Conservation (phyloP, 75 land plant genomes). For the Cupressus sempervirens region DNA sequence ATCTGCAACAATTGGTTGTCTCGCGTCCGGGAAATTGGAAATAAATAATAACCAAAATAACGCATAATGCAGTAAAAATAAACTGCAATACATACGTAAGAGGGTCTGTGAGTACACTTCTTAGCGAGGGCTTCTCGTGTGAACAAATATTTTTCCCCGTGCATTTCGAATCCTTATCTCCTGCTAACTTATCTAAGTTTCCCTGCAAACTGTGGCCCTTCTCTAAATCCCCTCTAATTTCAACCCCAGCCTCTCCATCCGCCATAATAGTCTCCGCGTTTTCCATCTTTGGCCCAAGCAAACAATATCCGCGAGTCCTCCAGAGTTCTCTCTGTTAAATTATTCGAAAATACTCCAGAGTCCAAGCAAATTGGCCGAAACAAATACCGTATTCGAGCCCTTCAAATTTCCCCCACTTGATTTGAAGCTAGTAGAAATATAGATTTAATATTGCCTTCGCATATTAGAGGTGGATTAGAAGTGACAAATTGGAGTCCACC, state of each 20-base stretch:
- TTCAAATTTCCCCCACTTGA: no score
- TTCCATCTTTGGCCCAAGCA: not conserved
- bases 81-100: not conserved
- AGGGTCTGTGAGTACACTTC: constrained; percentile 1
- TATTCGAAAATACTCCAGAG: not conserved
- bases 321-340: not conserved
- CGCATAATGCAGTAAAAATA: not conserved
- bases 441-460: not conserved
- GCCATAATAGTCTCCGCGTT: not conserved
- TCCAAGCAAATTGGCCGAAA: no score
- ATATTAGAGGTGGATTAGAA: not conserved
- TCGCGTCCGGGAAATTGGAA: not conserved
- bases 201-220: not conserved
- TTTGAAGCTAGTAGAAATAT: not conserved
- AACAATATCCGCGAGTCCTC: not conserved
- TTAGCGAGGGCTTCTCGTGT: not conserved
- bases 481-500: not conserved
- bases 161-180: not conserved
- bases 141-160: not conserved
- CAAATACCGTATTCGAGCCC: no score
- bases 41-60: not conserved
- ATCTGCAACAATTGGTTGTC: no score
- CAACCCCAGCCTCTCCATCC: not conserved
- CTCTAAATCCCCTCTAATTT: not conserved
- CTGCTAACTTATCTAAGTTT: not conserved